A percentile compares a stretch with the other conserved stretches of the same genome.
Conservation (phyloP, 495 filamentous ascomycete genomes). For the Hypoxylon rickii region DNA sequence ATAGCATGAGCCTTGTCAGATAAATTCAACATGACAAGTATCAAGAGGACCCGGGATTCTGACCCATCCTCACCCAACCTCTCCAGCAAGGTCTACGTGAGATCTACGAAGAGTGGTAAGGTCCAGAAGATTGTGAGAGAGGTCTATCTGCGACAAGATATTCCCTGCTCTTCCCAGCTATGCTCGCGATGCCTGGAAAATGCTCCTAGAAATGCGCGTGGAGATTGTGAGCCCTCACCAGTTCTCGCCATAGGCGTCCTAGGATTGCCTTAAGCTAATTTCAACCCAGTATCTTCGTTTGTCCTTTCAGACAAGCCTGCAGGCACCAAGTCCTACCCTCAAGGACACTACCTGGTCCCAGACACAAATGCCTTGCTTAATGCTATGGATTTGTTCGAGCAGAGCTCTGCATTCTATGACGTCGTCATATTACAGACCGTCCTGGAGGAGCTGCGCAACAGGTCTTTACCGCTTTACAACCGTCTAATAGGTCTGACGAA, state of each 20-base stretch:
- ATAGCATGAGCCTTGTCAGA: constrained; percentile 6
- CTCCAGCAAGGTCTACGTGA: constrained; percentile 88
- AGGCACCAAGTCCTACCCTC: constrained; percentile 75
- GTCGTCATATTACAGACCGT: constrained; percentile 94
- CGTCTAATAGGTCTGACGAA: constrained; percentile 86
- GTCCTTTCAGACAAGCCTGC: constrained; percentile 86
- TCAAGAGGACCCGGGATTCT: constrained; percentile 72
- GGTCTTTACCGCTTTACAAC: constrained; percentile 93
- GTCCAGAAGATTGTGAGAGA: constrained; percentile 98
- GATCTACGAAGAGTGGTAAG: constrained; percentile 91
- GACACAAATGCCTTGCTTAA: constrained; percentile 96
- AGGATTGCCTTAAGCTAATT: constrained; percentile 16
- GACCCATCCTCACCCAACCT: constrained; percentile 77
- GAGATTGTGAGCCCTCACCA: constrained; percentile 60
- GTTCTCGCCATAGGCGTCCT: no score
- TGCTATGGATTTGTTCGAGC: constrained; percentile 95
- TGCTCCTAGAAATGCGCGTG: constrained; percentile 77
- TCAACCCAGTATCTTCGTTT: constrained; percentile 69
- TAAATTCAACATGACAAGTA: constrained; percentile 72
- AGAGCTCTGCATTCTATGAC: constrained; percentile 88
- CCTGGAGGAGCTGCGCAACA: constrained; percentile 91
- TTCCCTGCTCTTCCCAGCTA: constrained; percentile 92
- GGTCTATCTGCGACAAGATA: constrained; percentile 93
- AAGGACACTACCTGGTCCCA: constrained; percentile 92
- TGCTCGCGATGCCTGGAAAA: constrained; percentile 72